Conservation (phyloP, 1,284 basidiomycete species). For the Ceratobasidium sp. region DNA sequence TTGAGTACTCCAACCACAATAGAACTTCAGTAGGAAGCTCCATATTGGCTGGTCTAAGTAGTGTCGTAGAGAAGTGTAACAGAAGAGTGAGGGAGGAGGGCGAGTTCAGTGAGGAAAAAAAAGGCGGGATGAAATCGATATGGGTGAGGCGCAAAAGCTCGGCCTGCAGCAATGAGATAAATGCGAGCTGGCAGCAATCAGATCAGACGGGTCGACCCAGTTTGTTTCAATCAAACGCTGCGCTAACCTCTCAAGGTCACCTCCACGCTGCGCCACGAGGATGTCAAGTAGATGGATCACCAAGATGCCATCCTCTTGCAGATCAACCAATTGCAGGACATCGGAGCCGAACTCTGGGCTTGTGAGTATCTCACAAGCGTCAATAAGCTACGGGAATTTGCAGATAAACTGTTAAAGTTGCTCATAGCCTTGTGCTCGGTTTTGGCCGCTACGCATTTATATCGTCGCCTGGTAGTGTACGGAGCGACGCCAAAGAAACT, state of each 20-base stretch:
- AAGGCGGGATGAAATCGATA: too few species aligned
- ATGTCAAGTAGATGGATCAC: background rate
- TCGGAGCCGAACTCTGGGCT: too few species aligned
- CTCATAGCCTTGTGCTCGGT: too few species aligned
- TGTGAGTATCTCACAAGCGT: too few species aligned
- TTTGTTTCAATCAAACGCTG: background rate
- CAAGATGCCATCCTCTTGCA: background rate
- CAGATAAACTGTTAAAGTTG: too few species aligned
- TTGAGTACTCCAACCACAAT: constrained; percentile 7
- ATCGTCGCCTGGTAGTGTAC: too few species aligned
- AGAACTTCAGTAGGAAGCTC: constrained; percentile 4
- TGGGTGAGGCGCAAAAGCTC: background rate
- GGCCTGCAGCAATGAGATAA: background rate
- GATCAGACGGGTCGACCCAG: background rate
- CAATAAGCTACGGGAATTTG: too few species aligned
- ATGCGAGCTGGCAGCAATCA: background rate
- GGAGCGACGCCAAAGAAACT: too few species aligned
- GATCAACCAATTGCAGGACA: background rate
- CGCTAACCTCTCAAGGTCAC: background rate
- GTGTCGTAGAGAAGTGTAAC: too few species aligned
- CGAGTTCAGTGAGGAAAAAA: background rate
- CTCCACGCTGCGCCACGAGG: constrained; percentile 3
- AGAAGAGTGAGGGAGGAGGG: background rate
- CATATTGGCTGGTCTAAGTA: background rate
- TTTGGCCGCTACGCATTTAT: too few species aligned